Conservation (phyloP, 371 early-diverging fungal genomes). For the Mortierella sp. region DNA sequence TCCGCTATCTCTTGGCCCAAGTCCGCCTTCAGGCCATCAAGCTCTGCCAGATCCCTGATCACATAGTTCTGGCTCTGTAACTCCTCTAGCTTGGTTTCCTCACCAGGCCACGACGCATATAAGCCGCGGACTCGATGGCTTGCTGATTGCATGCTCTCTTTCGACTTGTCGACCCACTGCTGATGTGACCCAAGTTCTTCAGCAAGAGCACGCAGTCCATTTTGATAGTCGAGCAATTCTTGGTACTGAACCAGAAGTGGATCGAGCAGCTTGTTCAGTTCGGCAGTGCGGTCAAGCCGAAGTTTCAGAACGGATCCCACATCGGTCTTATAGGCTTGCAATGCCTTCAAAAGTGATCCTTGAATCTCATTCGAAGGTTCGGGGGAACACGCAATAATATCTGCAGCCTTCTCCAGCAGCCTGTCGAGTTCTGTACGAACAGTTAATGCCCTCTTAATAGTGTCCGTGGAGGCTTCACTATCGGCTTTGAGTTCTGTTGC, state of each 20-base stretch:
- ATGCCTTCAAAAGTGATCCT: neutral
- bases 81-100: neutral
- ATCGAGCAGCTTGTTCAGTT: constrained; percentile 16
- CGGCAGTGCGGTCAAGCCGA: constrained; percentile 5
- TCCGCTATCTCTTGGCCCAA: constrained; percentile 5
- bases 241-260: constrained; percentile 32
- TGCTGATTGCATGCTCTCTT: constrained; percentile 18
- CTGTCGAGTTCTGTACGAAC: constrained; percentile 8
- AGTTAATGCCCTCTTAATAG: constrained; percentile 8
- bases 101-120: constrained; percentile 28
- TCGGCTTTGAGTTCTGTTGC: constrained; percentile 33
- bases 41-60: neutral
- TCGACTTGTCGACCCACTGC: constrained; percentile 22
- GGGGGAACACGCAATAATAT: constrained; percentile 13
- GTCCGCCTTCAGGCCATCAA: constrained; percentile 10
- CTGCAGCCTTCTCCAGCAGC: constrained; percentile 15
- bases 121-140: constrained; percentile 17
- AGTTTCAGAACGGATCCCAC: constrained; percentile 21
- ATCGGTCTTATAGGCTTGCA: constrained; percentile 1
- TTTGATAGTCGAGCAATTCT: constrained; percentile 30
- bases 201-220: constrained; percentile 27
- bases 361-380: constrained; percentile 2
- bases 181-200: constrained; percentile 15
- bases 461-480: constrained; percentile 20
- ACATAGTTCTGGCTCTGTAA: neutral